phyloP scores from a whole-genome alignment of 768 basidiomycete species.

The Cyathus striatus region DNA sequence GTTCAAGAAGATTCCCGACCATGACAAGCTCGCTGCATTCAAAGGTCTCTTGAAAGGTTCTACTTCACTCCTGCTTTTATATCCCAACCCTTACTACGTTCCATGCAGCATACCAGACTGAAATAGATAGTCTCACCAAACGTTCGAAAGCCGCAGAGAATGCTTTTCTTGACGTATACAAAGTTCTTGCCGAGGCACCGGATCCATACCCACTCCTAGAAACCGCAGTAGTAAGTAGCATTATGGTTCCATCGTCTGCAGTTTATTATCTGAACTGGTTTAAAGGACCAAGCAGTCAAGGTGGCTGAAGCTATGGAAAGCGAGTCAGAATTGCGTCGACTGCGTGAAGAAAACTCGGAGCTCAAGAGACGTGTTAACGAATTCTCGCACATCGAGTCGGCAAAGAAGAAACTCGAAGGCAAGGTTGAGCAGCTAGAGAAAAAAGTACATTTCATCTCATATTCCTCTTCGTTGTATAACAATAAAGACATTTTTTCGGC shows the following conservation, averaged over 20 bases:
- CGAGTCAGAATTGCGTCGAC: slow-evolving; percentile 64
- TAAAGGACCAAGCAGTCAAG: slow-evolving; percentile 89
- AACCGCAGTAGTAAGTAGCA: slow-evolving; percentile 68
- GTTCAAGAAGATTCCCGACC: slow-evolving; percentile 92
- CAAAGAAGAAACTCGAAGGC: slow-evolving; percentile 71
- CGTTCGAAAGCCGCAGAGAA: slow-evolving; percentile 91
- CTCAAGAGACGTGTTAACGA: slow-evolving; percentile 70
- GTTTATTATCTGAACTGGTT: neutral
- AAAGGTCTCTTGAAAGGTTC: slow-evolving; percentile 86
- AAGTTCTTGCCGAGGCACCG: slow-evolving; percentile 92
- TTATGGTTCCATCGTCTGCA: neutral
- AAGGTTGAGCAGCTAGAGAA: slow-evolving; percentile 78
- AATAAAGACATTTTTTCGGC: slow-evolving; percentile 4
- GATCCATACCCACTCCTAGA: slow-evolving; percentile 97
- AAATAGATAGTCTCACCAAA: slow-evolving; percentile 93
- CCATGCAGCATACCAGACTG: slow-evolving; percentile 81
- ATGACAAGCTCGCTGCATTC: slow-evolving; percentile 82
- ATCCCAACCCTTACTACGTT: neutral
- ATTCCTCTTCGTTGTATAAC: neutral
- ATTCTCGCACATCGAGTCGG: slow-evolving; percentile 52
- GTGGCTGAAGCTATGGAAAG: slow-evolving; percentile 76
- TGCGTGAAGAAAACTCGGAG: slow-evolving; percentile 80
- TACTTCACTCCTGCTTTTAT: slow-evolving; percentile 7
- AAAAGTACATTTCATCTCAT: slow-evolving; percentile 47
- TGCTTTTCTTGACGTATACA: slow-evolving; percentile 95